Evolutionary conservation across 2,329 filamentous ascomycete genomes (phyloP), one percentile per base, ranked within the genome.

Genomic region (Alternaria ethzedia): DNA sequence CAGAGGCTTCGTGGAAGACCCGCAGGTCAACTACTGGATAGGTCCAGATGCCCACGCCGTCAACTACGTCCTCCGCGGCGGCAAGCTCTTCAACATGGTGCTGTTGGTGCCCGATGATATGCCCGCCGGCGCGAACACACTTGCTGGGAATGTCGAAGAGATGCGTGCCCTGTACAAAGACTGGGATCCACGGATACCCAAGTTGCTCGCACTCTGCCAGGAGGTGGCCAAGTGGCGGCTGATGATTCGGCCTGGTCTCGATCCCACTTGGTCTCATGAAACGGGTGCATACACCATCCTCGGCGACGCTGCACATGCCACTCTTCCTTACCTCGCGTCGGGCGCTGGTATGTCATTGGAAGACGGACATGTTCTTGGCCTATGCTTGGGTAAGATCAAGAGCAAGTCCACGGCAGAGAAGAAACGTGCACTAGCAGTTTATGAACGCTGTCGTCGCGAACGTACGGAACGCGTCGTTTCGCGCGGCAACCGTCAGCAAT

Each of bases 261-360:
- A 83, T n/a, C 73, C 78, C 5, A 79, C 81, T 1, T 90, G 89
- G 88, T 86, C 82, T 0, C 84, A 90, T 65, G 77, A 83, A 0
- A 85, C 82, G 0, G 87, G 84, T 0, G 79, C 85, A 0, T 88
- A 89, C 69, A 85, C 86, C 0, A 83, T 90, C 70, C 80, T 90
- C 0, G 89, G 89, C 0, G 89, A 91, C 69, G 86, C 88, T 0
- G 87, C 88, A 3, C 88, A 91, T 65, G 88, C 89, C 6, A 90
- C 87, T 0, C 80, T 91, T 0, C 89, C 89, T 0, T 91, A 91
- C 70, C 80, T 89, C 0, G 86, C 87, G 2, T 83, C 79, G 7
- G 84, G 86, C 3, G 87, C 87, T 0, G 87, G 87, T 3, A 89
- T 89, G 87, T 84, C 85, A 5, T 80, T 89, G 1, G 88, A 90